A percentile compares a stretch with the other conserved stretches of the same genome.
Conservation (phyloP, 2,329 filamentous ascomycete genomes). For the Cladosporium sp. region DNA sequence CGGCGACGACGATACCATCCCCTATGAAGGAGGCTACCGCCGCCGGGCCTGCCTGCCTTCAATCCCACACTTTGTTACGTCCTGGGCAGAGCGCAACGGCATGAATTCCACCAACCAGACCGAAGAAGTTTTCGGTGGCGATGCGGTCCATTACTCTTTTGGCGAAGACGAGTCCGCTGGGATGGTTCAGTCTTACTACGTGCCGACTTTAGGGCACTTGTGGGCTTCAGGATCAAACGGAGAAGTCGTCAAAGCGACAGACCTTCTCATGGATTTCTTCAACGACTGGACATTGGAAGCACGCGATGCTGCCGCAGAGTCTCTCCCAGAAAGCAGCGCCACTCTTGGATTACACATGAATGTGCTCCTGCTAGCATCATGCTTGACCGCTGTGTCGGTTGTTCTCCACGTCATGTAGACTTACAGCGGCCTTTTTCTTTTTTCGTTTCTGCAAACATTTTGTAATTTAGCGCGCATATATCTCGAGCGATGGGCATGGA, state of each 20-base stretch:
- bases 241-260: background rate
- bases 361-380: too few relatives aligned
- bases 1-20: conserved; percentile 34
- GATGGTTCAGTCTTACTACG: conserved; percentile 32
- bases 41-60: conserved; percentile 19
- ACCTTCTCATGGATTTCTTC: conserved; percentile 6
- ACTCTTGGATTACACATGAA: too few relatives aligned
- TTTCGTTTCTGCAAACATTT: too few relatives aligned
- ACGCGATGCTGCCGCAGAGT: background rate
- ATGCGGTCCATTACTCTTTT: conserved; percentile 21
- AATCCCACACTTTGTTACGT: conserved; percentile 28
- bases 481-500: too few relatives aligned
- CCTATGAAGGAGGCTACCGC: conserved; percentile 33
- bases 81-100: conserved; percentile 31
- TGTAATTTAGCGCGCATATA: too few relatives aligned
- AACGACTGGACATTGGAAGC: background rate
- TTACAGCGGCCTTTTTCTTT: too few relatives aligned
- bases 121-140: conserved; percentile 18
- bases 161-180: conserved; percentile 28
- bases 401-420: too few relatives aligned
- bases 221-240: conserved; percentile 25
- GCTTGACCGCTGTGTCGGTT: too few relatives aligned
- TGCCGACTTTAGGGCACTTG: conserved; percentile 32
- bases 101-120: conserved; percentile 22
- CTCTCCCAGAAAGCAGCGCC: background rate